phyloP scores from a whole-genome alignment of 2,329 filamentous ascomycete genomes.

The Dothistroma pini region DNA sequence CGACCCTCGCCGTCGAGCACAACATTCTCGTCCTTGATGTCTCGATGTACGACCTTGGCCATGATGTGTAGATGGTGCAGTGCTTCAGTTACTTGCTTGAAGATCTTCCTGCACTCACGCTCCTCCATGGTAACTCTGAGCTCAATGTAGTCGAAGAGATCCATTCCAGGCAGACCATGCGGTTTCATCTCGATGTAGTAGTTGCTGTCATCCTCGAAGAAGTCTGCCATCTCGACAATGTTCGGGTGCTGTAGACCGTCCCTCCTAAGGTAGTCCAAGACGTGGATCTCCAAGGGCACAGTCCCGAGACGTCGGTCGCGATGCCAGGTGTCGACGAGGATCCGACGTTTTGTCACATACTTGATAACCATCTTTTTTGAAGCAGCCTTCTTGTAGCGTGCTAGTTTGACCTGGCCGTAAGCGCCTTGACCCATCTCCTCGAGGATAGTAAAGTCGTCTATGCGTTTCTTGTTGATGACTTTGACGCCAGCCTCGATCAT shows the following conservation, averaged over 20 bases:
- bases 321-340: conserved; percentile 98
- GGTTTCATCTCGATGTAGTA: conserved; percentile 99
- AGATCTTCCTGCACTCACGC: conserved; percentile 88
- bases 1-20: conserved; percentile 91
- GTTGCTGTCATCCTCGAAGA: conserved; percentile 76
- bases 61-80: conserved; percentile 88
- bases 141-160: conserved; percentile 98
- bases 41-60: conserved; percentile 88
- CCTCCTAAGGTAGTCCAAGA: conserved; percentile 83
- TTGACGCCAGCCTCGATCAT: conserved; percentile 32
- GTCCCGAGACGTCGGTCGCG: conserved; percentile 88
- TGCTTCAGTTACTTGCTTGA: conserved; percentile 85
- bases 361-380: conserved; percentile 88
- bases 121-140: conserved; percentile 96
- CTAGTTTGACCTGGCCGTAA: conserved; percentile 96
- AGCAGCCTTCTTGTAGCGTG: conserved; percentile 69
- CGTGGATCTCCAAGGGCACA: conserved; percentile 94
- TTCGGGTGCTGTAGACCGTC: conserved; percentile 63
- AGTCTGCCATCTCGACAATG: conserved; percentile 66
- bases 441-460: conserved; percentile 84
- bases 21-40: conserved; percentile 99
- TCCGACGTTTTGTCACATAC: conserved; percentile 94
- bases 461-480: conserved; percentile 65
- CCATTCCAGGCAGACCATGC: conserved; percentile 94
- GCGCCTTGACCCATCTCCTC: conserved; percentile 99